phyloP scores from a whole-genome alignment of 805 yeast species.

The Tetrapisispora arboricola region DNA sequence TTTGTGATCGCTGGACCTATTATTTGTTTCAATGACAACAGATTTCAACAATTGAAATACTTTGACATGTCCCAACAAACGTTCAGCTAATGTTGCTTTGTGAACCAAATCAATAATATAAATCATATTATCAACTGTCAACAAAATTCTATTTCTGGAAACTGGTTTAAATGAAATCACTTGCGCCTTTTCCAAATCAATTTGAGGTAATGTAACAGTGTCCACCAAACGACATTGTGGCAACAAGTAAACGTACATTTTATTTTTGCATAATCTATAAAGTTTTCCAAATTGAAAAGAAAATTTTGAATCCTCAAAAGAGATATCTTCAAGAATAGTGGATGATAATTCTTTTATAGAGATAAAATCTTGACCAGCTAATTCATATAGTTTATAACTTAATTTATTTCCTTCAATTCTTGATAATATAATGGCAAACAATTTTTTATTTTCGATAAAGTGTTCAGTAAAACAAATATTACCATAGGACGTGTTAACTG shows the following conservation, averaged over 20 bases:
- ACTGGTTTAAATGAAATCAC: slow-evolving; percentile 21
- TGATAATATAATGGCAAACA: slow-evolving; percentile 16
- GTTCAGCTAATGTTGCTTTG: slow-evolving; percentile 17
- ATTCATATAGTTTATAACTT: slow-evolving; percentile 19
- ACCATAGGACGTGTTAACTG: slow-evolving; percentile 16
- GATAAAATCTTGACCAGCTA: slow-evolving; percentile 4
- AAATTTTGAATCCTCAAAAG: slow-evolving; percentile 11
- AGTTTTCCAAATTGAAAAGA: slow-evolving; percentile 23
- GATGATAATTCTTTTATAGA: slow-evolving; percentile 20
- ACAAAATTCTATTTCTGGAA: slow-evolving; percentile 22
- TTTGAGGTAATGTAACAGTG: slow-evolving; percentile 18
- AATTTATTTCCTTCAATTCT: slow-evolving; percentile 14
- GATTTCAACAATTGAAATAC: slow-evolving; percentile 21
- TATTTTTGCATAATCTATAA: slow-evolving; percentile 13
- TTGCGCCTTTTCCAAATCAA: slow-evolving; percentile 6
- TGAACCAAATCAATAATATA: slow-evolving; percentile 24
- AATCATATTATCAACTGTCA: slow-evolving; percentile 21
- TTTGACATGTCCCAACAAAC: slow-evolving; percentile 21
- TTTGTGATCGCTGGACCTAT: slow-evolving; percentile 8
- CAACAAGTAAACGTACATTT: slow-evolving; percentile 15
- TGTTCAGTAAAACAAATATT: slow-evolving; percentile 16
- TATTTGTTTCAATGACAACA: slow-evolving; percentile 12
- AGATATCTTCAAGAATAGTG: slow-evolving; percentile 17
- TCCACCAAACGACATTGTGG: slow-evolving; percentile 21
- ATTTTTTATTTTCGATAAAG: slow-evolving; percentile 13